Conservation (phyloP, 108 stramenopile genomes). For the Phaeodactylum tricornutum region DNA sequence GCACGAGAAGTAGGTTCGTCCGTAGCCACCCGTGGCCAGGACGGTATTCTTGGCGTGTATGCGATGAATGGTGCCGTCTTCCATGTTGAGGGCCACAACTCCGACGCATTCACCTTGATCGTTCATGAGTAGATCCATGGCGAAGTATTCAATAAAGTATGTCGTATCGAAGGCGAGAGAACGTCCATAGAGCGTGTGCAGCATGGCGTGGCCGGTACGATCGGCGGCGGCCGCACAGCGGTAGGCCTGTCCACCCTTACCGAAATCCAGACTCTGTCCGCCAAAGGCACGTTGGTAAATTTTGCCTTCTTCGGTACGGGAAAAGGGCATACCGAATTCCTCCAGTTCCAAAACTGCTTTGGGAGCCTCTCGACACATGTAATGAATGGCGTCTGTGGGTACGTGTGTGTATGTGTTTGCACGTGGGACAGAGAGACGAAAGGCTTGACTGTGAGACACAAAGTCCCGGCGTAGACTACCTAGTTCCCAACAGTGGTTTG, state of each 20-base stretch:
- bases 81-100: constrained; percentile 97
- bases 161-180: constrained; percentile 98
- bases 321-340: constrained; percentile 91
- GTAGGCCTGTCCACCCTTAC: constrained; percentile 97
- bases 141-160: constrained; percentile 99
- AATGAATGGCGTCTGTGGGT: constrained; percentile 92
- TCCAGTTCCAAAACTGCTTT: constrained; percentile 94
- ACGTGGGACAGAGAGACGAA: no score
- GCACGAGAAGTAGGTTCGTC: constrained; percentile 96
- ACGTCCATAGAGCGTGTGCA: constrained; percentile 98
- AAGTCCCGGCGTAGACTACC: no score
- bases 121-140: constrained; percentile 92
- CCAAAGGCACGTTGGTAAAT: constrained; percentile 99
- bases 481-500: no score
- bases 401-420: not conserved
- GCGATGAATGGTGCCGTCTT: constrained; percentile 95
- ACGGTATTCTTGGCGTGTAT: constrained; percentile 97
- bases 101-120: constrained; percentile 87
- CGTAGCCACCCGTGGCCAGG: constrained; percentile 98
- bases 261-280: constrained; percentile 92
- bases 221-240: constrained; percentile 97
- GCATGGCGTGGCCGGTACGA: constrained; percentile 99
- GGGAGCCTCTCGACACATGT: constrained; percentile 99
- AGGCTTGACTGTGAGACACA: no score
- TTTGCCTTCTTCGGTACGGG: constrained; percentile 95